Evolutionary conservation across 148 eudicot species (phyloP), one percentile per base, ranked within the genome.

Genomic region (Camellia japonica): DNA sequence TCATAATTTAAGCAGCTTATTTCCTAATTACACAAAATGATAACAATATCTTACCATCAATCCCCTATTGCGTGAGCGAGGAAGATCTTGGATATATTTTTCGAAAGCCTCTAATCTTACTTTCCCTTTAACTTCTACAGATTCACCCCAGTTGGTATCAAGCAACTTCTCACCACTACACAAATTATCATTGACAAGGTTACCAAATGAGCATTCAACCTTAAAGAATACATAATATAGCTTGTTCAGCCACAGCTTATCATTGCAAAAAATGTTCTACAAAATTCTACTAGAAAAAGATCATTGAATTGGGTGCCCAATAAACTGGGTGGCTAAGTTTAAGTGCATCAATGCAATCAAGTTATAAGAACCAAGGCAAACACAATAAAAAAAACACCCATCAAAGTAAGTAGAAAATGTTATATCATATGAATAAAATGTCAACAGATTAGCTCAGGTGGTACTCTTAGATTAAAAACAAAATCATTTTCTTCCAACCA

Each of bases 81-180:
- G 97, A 90, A 93, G 94, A 81, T 89, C 93, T 84, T 93, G 91
- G 63, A 93, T 88, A 79, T 92, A 93, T 84, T 93, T 92, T 80
- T 93, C 96, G 71, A 93, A 93, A 52, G 92, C 98, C 76, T 93
- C 91, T 83, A 92, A 76, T 83, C 86, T 89, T 84, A 90, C 93
- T 90, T 92, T 93, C 82, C 98, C 97, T 86, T 87, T 90, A 49
- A 92, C 94, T 88, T 88, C 98, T 78, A 93, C 83, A 66, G 84
- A 82, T 64, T 85, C 87, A 71, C 87, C 82, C 95, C 98, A 93
- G 83, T 78, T 87, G 85, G 87, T 60, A 81, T 87, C 90, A 80
- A 82, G 93, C 90, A 92, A 87, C 90, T 89, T 92, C 82, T 93
- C 95, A 83, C 98, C 98, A 63, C 98, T 93, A 87, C 91, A 91